Evolutionary conservation across 2,329 filamentous ascomycete species (phyloP).

Genomic region (Bisporella sp.): DNA sequence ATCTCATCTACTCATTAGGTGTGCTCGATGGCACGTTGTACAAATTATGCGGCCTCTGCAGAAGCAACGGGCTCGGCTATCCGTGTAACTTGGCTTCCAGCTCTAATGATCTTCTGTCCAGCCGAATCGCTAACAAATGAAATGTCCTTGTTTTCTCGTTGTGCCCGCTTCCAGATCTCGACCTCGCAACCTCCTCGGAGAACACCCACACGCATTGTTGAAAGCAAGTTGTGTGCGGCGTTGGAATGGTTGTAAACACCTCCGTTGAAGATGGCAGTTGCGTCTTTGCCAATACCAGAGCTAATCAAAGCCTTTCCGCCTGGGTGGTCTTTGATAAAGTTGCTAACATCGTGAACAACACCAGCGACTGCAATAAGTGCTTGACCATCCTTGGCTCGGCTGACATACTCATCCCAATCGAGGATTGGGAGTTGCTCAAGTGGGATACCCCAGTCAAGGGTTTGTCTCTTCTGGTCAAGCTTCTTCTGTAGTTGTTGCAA

Average conservation of each 20-base stretch:
- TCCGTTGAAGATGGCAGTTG: slow-evolving; percentile 86
- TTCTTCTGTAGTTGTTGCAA: slow-evolving; percentile 89
- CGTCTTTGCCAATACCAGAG: slow-evolving; percentile 78
- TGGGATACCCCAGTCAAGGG: slow-evolving; percentile 79
- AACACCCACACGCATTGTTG: slow-evolving; percentile 82
- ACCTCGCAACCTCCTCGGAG: slow-evolving; percentile 83
- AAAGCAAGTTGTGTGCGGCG: slow-evolving; percentile 81
- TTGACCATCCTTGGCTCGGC: slow-evolving; percentile 70
- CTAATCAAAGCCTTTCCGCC: slow-evolving; percentile 83
- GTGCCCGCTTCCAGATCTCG: slow-evolving; percentile 86
- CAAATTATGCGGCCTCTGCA: slow-evolving; percentile 68
- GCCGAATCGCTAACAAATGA: slow-evolving; percentile 73
- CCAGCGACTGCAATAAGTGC: slow-evolving; percentile 72
- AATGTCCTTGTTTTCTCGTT: slow-evolving; percentile 78
- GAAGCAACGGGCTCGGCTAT: slow-evolving; percentile 71
- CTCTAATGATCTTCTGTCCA: slow-evolving; percentile 77
- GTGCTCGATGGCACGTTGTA: neutral
- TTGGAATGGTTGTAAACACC: slow-evolving; percentile 88
- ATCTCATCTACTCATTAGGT: slow-evolving; percentile 12
- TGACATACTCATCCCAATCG: slow-evolving; percentile 80
- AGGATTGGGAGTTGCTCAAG: slow-evolving; percentile 81
- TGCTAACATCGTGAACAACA: slow-evolving; percentile 76
- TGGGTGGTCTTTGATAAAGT: slow-evolving; percentile 86
- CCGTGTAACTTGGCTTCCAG: slow-evolving; percentile 80
- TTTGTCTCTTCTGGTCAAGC: slow-evolving; percentile 77